These are phyloP conservation scores for Macrotyloma uniflorum DNA, from an alignment of 306 rosid genomes.

Conservation along the genomic window DNA sequence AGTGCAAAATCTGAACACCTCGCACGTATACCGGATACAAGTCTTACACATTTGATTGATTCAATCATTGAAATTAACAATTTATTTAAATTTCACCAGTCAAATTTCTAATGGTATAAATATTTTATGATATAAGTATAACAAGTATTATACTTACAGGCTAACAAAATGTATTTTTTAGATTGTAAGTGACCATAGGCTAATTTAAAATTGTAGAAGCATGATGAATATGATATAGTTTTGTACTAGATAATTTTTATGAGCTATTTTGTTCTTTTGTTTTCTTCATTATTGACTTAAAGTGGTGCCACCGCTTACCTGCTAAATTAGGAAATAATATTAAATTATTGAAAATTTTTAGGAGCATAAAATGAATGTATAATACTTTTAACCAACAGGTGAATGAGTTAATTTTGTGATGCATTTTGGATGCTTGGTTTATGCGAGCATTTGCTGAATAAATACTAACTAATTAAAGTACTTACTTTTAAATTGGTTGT, in stretches of 20 bases:
- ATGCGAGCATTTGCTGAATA: too few relatives aligned
- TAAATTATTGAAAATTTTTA: background rate
- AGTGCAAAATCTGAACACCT: constrained; percentile 16
- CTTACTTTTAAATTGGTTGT: too few relatives aligned
- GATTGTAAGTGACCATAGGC: background rate
- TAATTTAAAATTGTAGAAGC: background rate
- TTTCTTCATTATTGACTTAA: background rate
- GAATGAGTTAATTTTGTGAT: background rate
- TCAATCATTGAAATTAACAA: background rate
- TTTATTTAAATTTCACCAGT: background rate
- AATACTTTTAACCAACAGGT: background rate
- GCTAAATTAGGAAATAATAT: background rate
- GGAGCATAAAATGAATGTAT: background rate
- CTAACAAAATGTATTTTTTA: background rate
- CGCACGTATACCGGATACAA: background rate
- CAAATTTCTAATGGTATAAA: background rate
- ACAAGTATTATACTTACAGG: background rate
- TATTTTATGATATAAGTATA: background rate
- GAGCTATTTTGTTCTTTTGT: too few relatives aligned
- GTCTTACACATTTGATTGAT: background rate
- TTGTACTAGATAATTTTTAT: too few relatives aligned
- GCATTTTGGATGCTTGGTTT: too few relatives aligned
- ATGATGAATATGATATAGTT: background rate
- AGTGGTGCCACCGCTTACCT: background rate
- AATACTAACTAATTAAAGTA: too few relatives aligned